Conservation (phyloP, 73 alveolate species). For the Blepharisma stoltei region DNA sequence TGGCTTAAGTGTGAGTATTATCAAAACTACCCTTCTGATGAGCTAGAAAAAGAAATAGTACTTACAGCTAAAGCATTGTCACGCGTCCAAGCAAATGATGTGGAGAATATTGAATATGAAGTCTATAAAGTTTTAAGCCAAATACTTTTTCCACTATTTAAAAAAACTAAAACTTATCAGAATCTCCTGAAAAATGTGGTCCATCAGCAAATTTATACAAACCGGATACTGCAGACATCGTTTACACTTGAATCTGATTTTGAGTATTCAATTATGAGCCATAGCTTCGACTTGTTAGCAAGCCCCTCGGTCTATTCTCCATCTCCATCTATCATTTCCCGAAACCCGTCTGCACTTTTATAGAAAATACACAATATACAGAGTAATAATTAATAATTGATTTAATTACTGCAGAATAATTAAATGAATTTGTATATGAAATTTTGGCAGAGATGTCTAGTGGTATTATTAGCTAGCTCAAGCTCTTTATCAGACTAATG, state of each 20-base stretch:
- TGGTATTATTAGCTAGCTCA: too few relatives aligned
- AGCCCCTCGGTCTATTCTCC: too few relatives aligned
- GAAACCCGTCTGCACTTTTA: too few relatives aligned
- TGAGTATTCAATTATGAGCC: too few relatives aligned
- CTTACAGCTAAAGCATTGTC: not conserved
- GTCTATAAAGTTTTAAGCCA: not conserved
- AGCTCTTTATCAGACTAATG: too few relatives aligned
- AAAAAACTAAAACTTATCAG: not conserved
- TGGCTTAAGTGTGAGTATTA: slow-evolving; percentile 27
- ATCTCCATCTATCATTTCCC: too few relatives aligned
- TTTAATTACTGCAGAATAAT: too few relatives aligned
- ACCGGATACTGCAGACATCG: slow-evolving; percentile 16
- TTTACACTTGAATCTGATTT: not conserved
- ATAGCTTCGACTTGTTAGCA: too few relatives aligned
- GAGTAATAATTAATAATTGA: too few relatives aligned
- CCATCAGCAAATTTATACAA: slow-evolving; percentile 10
- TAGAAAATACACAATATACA: too few relatives aligned
- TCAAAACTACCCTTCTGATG: not conserved
- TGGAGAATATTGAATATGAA: not conserved
- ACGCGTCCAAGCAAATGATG: not conserved
- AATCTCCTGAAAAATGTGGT: not conserved
- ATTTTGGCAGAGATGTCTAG: too few relatives aligned
- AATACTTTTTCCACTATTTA: not conserved
- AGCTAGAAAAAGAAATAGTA: not conserved
- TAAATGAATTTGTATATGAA: too few relatives aligned